Evolutionary conservation across 2,329 filamentous ascomycete genomes (phyloP).

Genomic region (Fusarium odoratissimum): DNA sequence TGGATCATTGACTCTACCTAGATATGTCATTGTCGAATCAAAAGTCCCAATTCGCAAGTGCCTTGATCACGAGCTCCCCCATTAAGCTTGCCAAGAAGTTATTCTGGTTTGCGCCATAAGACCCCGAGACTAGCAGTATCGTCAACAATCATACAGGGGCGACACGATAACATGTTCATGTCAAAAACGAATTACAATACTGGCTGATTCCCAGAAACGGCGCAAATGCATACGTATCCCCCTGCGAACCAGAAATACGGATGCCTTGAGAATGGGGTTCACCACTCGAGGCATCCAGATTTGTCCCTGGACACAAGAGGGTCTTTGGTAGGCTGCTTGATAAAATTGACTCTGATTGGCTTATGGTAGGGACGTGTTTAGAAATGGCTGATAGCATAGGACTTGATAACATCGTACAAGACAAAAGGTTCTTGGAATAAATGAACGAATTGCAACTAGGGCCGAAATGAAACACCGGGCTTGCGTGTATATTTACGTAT

Average conservation of each 20-base stretch:
- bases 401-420: conserved; percentile 9
- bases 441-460: conserved; percentile 19
- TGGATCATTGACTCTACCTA: background rate
- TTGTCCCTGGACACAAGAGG: conserved; percentile 22
- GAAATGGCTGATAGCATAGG: conserved; percentile 2
- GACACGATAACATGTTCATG: background rate
- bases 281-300: conserved; percentile 32
- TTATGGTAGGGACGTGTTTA: conserved; percentile 9
- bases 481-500: conserved; percentile 42
- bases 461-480: conserved; percentile 33
- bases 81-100: conserved; percentile 23
- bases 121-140: conserved; percentile 6
- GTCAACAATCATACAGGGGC: conserved; percentile 2
- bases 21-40: conserved; percentile 12
- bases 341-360: conserved; percentile 44
- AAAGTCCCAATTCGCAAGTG: background rate
- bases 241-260: conserved; percentile 40
- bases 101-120: background rate
- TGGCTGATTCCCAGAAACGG: background rate
- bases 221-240: conserved; percentile 42
- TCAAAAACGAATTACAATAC: background rate
- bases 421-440: conserved; percentile 7
- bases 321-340: conserved; percentile 45
- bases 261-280: conserved; percentile 45
- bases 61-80: conserved; percentile 19